Evolutionary conservation across 2,329 filamentous ascomycete genomes (phyloP).

Genomic region (Penicillium sp.): DNA sequence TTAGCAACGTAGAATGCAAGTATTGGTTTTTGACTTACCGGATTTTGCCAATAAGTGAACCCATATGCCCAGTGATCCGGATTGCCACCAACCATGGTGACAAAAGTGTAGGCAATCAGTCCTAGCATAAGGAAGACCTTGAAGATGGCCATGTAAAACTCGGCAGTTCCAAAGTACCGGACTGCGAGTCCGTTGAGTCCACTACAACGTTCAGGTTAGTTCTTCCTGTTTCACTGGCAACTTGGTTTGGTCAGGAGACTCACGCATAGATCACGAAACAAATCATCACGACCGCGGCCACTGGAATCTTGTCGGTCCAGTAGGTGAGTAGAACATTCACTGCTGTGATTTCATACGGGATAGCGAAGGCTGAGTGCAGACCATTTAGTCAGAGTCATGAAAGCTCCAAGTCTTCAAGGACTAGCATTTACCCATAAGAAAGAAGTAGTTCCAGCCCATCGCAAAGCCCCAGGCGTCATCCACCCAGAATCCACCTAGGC

Average conservation of each 20-base stretch:
- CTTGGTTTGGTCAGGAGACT: slow-evolving; percentile 47
- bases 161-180: slow-evolving; percentile 57
- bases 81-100: slow-evolving; percentile 16
- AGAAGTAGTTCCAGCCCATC: slow-evolving; percentile 58
- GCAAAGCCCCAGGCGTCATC: slow-evolving; percentile 78
- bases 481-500: slow-evolving; percentile 74
- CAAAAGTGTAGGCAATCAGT: slow-evolving; percentile 15
- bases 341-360: slow-evolving; percentile 9
- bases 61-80: slow-evolving; percentile 52
- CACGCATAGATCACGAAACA: slow-evolving; percentile 57
- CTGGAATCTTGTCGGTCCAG: slow-evolving; percentile 19
- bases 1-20: not conserved
- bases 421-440: slow-evolving; percentile 1
- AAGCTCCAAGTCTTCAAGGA: not conserved
- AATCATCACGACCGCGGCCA: slow-evolving; percentile 60
- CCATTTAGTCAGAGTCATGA: not conserved
- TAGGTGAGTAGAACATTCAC: slow-evolving; percentile 3
- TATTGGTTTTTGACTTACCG: slow-evolving; percentile 22
- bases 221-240: not conserved
- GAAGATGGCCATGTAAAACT: slow-evolving; percentile 59
- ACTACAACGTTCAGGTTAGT: slow-evolving; percentile 37
- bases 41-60: slow-evolving; percentile 60
- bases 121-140: slow-evolving; percentile 58
- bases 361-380: slow-evolving; percentile 9
- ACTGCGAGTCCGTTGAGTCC: slow-evolving; percentile 58